Evolutionary conservation across 1,284 basidiomycete species (phyloP), one percentile per base, ranked within the genome.

Genomic region (Malassezia psittaci): DNA sequence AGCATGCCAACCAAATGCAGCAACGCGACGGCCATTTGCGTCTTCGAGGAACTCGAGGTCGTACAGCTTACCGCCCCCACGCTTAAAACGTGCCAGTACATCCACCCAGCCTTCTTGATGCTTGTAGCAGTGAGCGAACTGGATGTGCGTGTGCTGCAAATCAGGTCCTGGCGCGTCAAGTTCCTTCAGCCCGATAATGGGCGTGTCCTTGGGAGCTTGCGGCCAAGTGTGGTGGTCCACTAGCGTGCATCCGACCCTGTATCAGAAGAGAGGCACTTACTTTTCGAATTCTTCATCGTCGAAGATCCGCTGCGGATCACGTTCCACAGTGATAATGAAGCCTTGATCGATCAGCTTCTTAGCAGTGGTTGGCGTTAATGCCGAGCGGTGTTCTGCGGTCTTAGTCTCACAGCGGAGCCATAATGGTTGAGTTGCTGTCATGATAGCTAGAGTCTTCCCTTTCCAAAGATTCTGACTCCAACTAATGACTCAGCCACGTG

Each of bases 81-180:
- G 80, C 75, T 83, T 80, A 81, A 98, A 99, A 41, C 94, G 86
- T 32, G 83, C 80, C 40, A 99, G 83, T 29, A 98, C 84, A 48
- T 84, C 80, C 15, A 83, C 81, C 93, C 94, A 98, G 38, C 94
- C 94, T 1, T 81, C 89, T 77, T 99, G 94, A 48, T 84, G 79
- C 79, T 99, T 99, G 82, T 90, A 99, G 78, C 93, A 96, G 77
- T 98, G 94, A 2, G 91, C 93, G 68, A 98, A 99, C 75, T 96
- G 91, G 76, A 99, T 93, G 78, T 99, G 94, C 9, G 88, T 91
- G 78, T 73, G 66, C n/a, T 65, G 62, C 40, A 74, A 62, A 47
- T 65, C 63, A 18, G 72, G 72, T 35, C 72, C 72, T 38, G 87
- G 84, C 36, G 68, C 63, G 48, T 75, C 75, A 18, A 99, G 83